These are phyloP conservation scores for Gyromitra esculenta DNA, from an alignment of 2,329 filamentous ascomycete species.

Conservation along the genomic window DNA sequence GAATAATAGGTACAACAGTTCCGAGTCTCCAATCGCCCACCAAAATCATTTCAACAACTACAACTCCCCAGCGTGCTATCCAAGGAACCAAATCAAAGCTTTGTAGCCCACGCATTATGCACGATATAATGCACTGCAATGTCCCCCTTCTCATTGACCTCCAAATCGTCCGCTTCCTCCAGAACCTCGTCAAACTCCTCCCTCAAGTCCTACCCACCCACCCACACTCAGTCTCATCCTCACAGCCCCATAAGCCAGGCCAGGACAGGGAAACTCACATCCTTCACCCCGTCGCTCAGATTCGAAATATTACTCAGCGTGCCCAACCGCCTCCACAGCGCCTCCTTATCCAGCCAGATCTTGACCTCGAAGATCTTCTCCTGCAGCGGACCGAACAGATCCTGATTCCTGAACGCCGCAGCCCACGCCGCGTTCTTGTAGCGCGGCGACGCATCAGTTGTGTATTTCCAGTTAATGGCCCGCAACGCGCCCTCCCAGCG, in stretches of 20 bases:
- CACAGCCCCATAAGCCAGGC: conserved; percentile 14
- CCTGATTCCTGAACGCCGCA: conserved; percentile 70
- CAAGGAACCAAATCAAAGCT: conserved; percentile 18
- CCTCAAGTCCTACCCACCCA: conserved; percentile 61
- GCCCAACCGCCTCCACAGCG: conserved; percentile 71
- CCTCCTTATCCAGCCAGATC: conserved; percentile 68
- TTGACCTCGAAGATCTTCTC: conserved; percentile 69
- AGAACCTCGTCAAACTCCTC: conserved; percentile 68
- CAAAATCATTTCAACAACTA: background rate
- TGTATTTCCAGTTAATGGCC: conserved; percentile 64
- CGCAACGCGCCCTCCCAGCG: conserved; percentile 72
- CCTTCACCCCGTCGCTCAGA: conserved; percentile 65
- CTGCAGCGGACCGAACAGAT: conserved; percentile 70
- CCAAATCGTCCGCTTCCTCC: conserved; percentile 64
- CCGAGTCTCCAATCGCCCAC: background rate
- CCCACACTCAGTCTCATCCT: conserved; percentile 7
- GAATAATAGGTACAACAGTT: background rate
- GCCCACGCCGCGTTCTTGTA: conserved; percentile 75
- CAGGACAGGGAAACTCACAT: conserved; percentile 58
- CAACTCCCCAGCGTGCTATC: background rate
- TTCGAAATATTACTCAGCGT: conserved; percentile 76
- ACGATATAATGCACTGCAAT: conserved; percentile 67
- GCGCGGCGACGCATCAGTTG: conserved; percentile 65
- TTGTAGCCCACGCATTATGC: conserved; percentile 42
- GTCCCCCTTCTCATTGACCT: conserved; percentile 70